A percentile compares a stretch with the other conserved stretches of the same genome.
phyloP scores from a whole-genome alignment of 768 basidiomycete species.

The Leucocoprinus leucothites region DNA sequence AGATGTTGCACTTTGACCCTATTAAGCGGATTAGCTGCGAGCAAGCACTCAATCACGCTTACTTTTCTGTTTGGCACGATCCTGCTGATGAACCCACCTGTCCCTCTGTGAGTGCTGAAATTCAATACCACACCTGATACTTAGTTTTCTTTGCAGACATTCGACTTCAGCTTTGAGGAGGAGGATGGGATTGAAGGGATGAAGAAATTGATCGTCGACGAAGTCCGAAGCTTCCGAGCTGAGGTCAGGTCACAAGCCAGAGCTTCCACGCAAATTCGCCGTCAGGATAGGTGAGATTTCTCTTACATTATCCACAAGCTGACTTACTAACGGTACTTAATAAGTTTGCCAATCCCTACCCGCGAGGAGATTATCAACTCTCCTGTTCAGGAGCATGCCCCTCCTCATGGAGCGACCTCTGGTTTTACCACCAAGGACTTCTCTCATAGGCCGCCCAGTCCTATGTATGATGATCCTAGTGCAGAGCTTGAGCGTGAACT shows the following conservation, averaged over 20 bases:
- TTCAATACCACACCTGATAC: not conserved
- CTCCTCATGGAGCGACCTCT: conserved; percentile 65
- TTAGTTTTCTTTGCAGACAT: conserved; percentile 49
- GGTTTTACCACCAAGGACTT: conserved; percentile 49
- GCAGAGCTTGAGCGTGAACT: conserved; percentile 84
- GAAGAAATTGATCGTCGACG: conserved; percentile 92
- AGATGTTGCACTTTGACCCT: conserved; percentile 95
- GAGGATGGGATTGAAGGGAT: conserved; percentile 97
- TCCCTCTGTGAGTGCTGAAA: conserved; percentile 51
- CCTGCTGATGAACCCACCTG: conserved; percentile 91
- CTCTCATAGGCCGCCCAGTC: conserved; percentile 51
- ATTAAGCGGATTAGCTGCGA: conserved; percentile 95
- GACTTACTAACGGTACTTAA: conserved; percentile 1
- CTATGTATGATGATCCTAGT: conserved; percentile 82
- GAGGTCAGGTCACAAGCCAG: conserved; percentile 86
- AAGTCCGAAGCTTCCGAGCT: conserved; percentile 85
- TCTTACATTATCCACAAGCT: not conserved
- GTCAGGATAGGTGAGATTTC: conserved; percentile 65
- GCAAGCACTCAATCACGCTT: conserved; percentile 92
- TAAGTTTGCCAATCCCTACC: conserved; percentile 73
- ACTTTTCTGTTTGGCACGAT: conserved; percentile 96
- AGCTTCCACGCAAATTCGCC: conserved; percentile 65
- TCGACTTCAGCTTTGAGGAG: conserved; percentile 95
- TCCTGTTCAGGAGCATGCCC: conserved; percentile 64
- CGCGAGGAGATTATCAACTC: conserved; percentile 81